Percentiles rank a stretch among this genome's conserved stretches.
Evolutionary conservation across 1,139 yeast species (phyloP).

Genomic region (Magnusiomyces magnusii): DNA sequence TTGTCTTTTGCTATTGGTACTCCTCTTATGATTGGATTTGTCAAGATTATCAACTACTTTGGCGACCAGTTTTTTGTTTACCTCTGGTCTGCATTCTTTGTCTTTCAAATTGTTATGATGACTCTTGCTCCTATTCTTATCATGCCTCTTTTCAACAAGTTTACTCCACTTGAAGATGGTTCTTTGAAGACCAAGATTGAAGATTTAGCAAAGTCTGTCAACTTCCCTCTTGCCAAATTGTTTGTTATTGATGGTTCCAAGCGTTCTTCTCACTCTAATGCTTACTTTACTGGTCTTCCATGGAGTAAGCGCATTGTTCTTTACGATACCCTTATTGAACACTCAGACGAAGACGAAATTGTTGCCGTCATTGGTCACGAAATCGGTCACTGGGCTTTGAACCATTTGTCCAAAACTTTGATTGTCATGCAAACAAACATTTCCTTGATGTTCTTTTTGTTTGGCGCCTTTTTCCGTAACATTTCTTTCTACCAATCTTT

Average conservation of each 20-base stretch:
- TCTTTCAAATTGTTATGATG: slow-evolving; percentile 64
- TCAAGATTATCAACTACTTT: slow-evolving; percentile 71
- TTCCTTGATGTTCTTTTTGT: slow-evolving; percentile 57
- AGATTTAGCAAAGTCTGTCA: slow-evolving; percentile 60
- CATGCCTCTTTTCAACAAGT: slow-evolving; percentile 86
- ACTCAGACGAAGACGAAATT: slow-evolving; percentile 68
- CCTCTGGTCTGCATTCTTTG: slow-evolving; percentile 62
- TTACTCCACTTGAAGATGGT: slow-evolving; percentile 86
- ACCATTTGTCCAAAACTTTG: slow-evolving; percentile 72
- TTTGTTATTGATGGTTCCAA: slow-evolving; percentile 92
- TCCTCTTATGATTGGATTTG: slow-evolving; percentile 65
- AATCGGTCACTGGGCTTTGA: slow-evolving; percentile 93
- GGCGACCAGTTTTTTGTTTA: slow-evolving; percentile 78
- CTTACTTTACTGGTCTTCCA: slow-evolving; percentile 91
- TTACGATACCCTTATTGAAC: slow-evolving; percentile 81
- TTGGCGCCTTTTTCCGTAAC: slow-evolving; percentile 74
- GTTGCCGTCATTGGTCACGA: slow-evolving; percentile 96
- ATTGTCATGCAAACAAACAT: slow-evolving; percentile 56
- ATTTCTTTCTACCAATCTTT: slow-evolving; percentile 67
- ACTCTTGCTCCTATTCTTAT: slow-evolving; percentile 70
- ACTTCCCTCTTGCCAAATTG: slow-evolving; percentile 79
- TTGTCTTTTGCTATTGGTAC: slow-evolving; percentile 55
- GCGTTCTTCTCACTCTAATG: slow-evolving; percentile 93
- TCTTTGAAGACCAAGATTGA: slow-evolving; percentile 79
- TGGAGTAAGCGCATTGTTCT: slow-evolving; percentile 92